A percentile compares a stretch with the other conserved stretches of the same genome.
Evolutionary conservation across 331 rosid genomes (phyloP).

Genomic region (Rhamnella rubrinervis): DNA sequence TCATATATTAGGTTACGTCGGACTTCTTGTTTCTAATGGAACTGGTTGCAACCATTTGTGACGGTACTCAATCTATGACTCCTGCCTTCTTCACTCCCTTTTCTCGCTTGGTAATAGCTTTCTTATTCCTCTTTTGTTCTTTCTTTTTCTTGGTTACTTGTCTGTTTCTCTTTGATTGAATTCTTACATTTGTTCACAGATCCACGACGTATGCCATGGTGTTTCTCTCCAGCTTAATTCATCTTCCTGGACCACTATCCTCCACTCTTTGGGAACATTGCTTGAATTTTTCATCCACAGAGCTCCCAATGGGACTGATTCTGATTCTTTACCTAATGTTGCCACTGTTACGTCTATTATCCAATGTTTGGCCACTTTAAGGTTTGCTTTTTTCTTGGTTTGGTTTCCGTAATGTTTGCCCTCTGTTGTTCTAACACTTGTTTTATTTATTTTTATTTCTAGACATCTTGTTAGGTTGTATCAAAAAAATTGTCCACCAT

Average conservation of each 20-base stretch:
- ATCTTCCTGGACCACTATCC: conserved; percentile 52
- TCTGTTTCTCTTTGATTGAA: not conserved
- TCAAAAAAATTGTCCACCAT: conserved; percentile 43
- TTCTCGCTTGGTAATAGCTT: conserved; percentile 53
- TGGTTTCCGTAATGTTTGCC: not conserved
- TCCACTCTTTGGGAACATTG: conserved; percentile 47
- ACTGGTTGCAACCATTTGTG: conserved; percentile 33
- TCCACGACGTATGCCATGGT: conserved; percentile 55
- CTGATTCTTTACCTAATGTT: conserved; percentile 20
- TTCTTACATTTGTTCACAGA: conserved; percentile 34
- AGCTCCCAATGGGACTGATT: conserved; percentile 8
- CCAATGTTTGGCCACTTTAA: conserved; percentile 32
- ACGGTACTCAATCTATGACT: conserved; percentile 28
- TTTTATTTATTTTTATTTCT: conserved; percentile 12
- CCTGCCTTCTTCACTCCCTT: conserved; percentile 42
- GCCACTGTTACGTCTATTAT: conserved; percentile 31
- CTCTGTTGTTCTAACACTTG: not conserved
- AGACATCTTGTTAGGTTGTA: conserved; percentile 51
- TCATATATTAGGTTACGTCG: conserved; percentile 53
- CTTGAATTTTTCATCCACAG: conserved; percentile 42
- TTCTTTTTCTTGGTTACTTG: not conserved
- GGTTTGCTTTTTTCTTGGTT: conserved; percentile 14
- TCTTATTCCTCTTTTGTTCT: not conserved
- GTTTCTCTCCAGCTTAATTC: conserved; percentile 53
- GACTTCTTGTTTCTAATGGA: conserved; percentile 71